Evolutionary conservation across 1,284 basidiomycete genomes (phyloP), one percentile per base, ranked within the genome.

Genomic region (Trichosporon coremiiforme): DNA sequence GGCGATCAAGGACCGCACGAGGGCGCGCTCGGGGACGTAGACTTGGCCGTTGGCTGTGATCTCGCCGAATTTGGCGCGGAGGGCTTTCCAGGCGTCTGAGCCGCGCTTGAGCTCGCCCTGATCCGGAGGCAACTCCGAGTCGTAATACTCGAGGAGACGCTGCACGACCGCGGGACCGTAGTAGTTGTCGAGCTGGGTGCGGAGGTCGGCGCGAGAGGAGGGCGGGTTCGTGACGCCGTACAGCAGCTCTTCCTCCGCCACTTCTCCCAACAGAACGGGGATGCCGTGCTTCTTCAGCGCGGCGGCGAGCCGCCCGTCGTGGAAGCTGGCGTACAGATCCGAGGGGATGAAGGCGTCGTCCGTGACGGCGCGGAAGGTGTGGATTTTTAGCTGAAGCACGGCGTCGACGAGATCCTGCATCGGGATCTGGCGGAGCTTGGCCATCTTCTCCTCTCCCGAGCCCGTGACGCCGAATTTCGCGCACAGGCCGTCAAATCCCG

Each of bases 351-450:
- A 77, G 17, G 73, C 70, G 55, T 71, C 71, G 65, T 77, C 76
- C 29, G 71, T 69, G 17, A 76, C 75, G 25, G 67, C 73, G 31
- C 76, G 73, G 70, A 77, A 77, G 0, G 76, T 77, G 71, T 73
- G 73, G 66, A 74, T 71, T 55, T 70, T 70, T 17, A 76, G 73
- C 45, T 66, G 71, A 72, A 77, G 75, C 63, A 77, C 71, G 64
- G 71, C 73, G 65, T 66, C 50, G 7, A 73, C 71, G n/a, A 77
- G 68, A 17, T 70, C 65, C 38, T 72, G 68, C 35, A 71, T 69
- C 29, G 73, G 67, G 8, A 77, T 66, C 17, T 65, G 73, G 38
- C 76, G 66, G 22, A 77, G 69, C 60, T 45, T 41, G 12, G 31
- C 12, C 70, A 77, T 72, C 71, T 76, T 76, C 67, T 75, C 75